Percentiles rank a stretch among this genome's conserved stretches.
phyloP scores from a whole-genome alignment of 768 basidiomycete species.

The Termitomyces sp. region DNA sequence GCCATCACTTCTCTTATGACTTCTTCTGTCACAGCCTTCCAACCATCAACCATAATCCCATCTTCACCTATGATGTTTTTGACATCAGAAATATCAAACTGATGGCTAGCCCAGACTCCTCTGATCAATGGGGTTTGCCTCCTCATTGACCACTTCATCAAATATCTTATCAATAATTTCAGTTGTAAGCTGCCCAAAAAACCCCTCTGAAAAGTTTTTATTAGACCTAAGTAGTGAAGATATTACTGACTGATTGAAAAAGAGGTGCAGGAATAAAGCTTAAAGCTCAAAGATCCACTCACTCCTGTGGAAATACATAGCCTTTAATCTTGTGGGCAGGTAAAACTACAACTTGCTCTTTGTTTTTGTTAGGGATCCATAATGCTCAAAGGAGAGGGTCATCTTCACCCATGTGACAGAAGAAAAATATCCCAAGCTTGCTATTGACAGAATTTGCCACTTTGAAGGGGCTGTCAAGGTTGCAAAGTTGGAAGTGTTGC shows the following conservation, averaged over 20 bases:
- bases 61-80: neutral
- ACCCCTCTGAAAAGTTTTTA: neutral
- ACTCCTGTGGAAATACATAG: neutral
- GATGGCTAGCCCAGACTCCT: slow-evolving; percentile 6
- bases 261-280: neutral
- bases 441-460: neutral
- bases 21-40: slow-evolving; percentile 5
- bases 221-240: neutral
- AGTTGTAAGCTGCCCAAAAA: neutral
- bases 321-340: neutral
- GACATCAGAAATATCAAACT: slow-evolving; percentile 1
- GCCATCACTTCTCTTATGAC: neutral
- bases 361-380: neutral
- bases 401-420: neutral
- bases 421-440: neutral
- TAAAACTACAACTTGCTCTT: neutral
- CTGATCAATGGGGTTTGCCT: neutral
- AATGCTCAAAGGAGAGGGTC: neutral
- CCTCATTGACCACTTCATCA: neutral
- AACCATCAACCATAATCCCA: neutral
- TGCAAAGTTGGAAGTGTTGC: neutral
- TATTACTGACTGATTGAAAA: neutral
- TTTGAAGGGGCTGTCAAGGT: neutral
- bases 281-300: neutral
- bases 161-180: neutral